Conservation (phyloP, 805 yeast species). For the Candida pseudoglaebosa region DNA sequence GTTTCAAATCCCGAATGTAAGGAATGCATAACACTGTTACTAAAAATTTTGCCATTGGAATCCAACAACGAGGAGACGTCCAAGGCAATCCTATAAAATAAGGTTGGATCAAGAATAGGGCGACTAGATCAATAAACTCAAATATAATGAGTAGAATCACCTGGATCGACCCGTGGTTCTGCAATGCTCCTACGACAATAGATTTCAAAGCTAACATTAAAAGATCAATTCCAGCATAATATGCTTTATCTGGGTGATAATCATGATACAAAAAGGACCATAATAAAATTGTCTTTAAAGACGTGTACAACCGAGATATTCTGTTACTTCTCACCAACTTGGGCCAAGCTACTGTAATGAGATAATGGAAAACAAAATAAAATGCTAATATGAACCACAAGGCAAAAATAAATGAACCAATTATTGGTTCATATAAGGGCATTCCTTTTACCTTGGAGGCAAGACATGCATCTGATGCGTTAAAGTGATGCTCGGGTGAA, state of each 20-base stretch:
- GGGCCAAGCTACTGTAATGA: constrained; percentile 18
- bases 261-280: constrained; percentile 46
- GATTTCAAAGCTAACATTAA: constrained; percentile 30
- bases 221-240: constrained; percentile 36
- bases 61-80: constrained; percentile 28
- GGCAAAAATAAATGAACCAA: constrained; percentile 28
- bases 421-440: constrained; percentile 7
- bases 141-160: constrained; percentile 33
- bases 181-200: constrained; percentile 42
- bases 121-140: constrained; percentile 26
- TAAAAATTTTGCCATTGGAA: constrained; percentile 35
- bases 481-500: not conserved
- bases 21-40: constrained; percentile 43
- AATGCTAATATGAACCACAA: constrained; percentile 18
- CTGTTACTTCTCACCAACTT: constrained; percentile 15
- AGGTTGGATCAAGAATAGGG: constrained; percentile 24
- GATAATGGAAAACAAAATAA: constrained; percentile 24
- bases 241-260: constrained; percentile 40
- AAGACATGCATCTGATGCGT: constrained; percentile 1
- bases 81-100: constrained; percentile 23
- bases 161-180: constrained; percentile 42
- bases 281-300: constrained; percentile 40
- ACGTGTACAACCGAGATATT: constrained; percentile 40
- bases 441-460: not conserved
- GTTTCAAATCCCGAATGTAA: constrained; percentile 30